Percentiles rank a stretch among this genome's conserved stretches.
phyloP scores from a whole-genome alignment of 2,329 filamentous ascomycete genomes.

The Talaromyces islandicus region DNA sequence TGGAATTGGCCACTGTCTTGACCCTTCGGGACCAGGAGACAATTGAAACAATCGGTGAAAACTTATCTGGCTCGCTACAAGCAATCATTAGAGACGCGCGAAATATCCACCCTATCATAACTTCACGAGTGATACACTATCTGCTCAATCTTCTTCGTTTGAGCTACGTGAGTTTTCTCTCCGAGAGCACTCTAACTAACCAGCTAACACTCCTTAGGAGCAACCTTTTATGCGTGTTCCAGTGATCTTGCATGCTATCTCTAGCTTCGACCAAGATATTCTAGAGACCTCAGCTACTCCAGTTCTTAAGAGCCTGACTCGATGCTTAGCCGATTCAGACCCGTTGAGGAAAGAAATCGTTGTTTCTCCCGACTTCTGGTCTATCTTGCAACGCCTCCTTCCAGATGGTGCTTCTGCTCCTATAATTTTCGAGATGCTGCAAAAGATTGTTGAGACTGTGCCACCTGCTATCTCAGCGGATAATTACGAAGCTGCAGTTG shows the following conservation, averaged over 20 bases:
- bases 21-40: slow-evolving; percentile 70
- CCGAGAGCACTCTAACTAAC: slow-evolving; percentile 12
- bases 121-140: slow-evolving; percentile 82
- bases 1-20: slow-evolving; percentile 82
- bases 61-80: slow-evolving; percentile 74
- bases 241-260: slow-evolving; percentile 85
- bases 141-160: slow-evolving; percentile 73
- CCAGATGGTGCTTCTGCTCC: slow-evolving; percentile 63
- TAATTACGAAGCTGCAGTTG: slow-evolving; percentile 86
- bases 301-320: slow-evolving; percentile 70
- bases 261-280: slow-evolving; percentile 72
- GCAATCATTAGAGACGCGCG: slow-evolving; percentile 72
- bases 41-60: slow-evolving; percentile 66
- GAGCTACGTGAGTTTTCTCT: slow-evolving; percentile 59
- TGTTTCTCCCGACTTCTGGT: slow-evolving; percentile 96
- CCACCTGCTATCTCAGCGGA: slow-evolving; percentile 84
- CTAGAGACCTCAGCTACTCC: slow-evolving; percentile 70
- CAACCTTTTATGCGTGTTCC: slow-evolving; percentile 88
- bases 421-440: slow-evolving; percentile 80
- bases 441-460: slow-evolving; percentile 65
- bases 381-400: slow-evolving; percentile 71
- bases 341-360: slow-evolving; percentile 86
- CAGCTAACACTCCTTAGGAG: slow-evolving; percentile 49
- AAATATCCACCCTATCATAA: slow-evolving; percentile 73
- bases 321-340: slow-evolving; percentile 72